These are phyloP conservation scores for Ricinus communis DNA, from an alignment of 345 rosid genomes.

Conservation along the genomic window DNA sequence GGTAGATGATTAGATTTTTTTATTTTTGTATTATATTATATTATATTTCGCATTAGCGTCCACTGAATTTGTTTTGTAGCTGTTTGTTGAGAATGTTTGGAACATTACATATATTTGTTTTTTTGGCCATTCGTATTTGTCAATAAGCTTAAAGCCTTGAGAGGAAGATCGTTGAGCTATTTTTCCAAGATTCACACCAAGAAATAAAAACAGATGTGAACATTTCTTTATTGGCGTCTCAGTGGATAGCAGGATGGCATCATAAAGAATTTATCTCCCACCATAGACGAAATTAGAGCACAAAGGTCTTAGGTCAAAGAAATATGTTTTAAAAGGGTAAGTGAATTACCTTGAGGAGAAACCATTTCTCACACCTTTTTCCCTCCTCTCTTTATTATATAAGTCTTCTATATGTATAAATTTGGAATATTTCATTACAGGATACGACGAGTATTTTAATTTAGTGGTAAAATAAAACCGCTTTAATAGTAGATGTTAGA, in stretches of 20 bases:
- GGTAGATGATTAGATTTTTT: not conserved
- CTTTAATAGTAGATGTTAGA: no score
- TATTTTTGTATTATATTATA: no score
- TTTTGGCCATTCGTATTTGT: conserved; percentile 15
- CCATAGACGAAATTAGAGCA: not conserved
- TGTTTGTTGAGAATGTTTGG: conserved; percentile 48
- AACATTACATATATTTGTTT: conserved; percentile 32
- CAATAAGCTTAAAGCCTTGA: conserved; percentile 1
- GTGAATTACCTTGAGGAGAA: not conserved
- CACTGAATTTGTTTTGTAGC: conserved; percentile 40
- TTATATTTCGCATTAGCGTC: conserved; percentile 12
- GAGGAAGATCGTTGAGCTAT: not conserved
- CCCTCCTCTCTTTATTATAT: no score
- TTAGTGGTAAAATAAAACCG: no score
- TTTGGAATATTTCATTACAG: no score
- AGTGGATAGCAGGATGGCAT: conserved; percentile 7
- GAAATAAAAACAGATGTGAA: conserved; percentile 1
- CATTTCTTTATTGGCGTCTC: conserved; percentile 6
- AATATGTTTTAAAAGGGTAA: not conserved
- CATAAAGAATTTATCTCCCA: not conserved
- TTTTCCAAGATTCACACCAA: conserved; percentile 8
- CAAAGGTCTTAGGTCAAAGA: not conserved
- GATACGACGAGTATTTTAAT: no score
- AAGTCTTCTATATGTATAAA: no score
- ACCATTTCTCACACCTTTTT: not conserved